Evolutionary conservation across 2,329 filamentous ascomycete genomes (phyloP).

Genomic region (Metarhizium guizhouense): DNA sequence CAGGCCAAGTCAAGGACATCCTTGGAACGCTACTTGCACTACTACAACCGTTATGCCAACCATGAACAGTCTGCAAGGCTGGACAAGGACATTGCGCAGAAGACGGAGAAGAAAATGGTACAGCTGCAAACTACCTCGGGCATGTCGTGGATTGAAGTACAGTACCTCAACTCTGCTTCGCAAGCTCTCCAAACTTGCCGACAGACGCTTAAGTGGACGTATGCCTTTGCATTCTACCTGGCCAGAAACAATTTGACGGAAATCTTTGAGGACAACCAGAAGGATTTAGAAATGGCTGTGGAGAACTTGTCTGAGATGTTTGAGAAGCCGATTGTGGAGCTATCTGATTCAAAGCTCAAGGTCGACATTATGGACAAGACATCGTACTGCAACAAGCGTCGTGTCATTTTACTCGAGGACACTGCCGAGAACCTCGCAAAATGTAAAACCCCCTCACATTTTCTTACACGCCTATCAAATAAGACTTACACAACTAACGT

Average conservation of each 20-base stretch:
- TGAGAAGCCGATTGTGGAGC: constrained; percentile 85
- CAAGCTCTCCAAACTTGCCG: constrained; percentile 91
- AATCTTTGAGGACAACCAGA: constrained; percentile 98
- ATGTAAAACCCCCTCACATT: constrained; percentile 39
- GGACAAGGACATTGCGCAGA: constrained; percentile 90
- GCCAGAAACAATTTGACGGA: constrained; percentile 89
- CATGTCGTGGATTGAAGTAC: constrained; percentile 98
- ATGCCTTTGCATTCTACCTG: constrained; percentile 97
- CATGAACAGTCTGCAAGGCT: constrained; percentile 96
- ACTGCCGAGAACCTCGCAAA: constrained; percentile 87
- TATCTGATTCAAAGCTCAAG: constrained; percentile 82
- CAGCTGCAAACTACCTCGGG: constrained; percentile 87
- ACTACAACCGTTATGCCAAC: constrained; percentile 98
- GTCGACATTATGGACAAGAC: constrained; percentile 99
- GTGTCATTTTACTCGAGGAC: constrained; percentile 82
- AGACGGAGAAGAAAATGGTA: constrained; percentile 99
- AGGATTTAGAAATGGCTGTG: constrained; percentile 93
- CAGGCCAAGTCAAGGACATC: constrained; percentile 87
- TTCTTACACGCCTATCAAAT: too few relatives aligned
- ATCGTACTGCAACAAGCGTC: constrained; percentile 86
- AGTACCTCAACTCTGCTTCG: constrained; percentile 89
- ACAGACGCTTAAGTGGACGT: constrained; percentile 99
- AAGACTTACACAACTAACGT: constrained; percentile 14
- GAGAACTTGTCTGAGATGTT: constrained; percentile 99
- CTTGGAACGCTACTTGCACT: constrained; percentile 92